phyloP scores from a whole-genome alignment of 805 yeast genomes.

The Yarrowia sp. region DNA sequence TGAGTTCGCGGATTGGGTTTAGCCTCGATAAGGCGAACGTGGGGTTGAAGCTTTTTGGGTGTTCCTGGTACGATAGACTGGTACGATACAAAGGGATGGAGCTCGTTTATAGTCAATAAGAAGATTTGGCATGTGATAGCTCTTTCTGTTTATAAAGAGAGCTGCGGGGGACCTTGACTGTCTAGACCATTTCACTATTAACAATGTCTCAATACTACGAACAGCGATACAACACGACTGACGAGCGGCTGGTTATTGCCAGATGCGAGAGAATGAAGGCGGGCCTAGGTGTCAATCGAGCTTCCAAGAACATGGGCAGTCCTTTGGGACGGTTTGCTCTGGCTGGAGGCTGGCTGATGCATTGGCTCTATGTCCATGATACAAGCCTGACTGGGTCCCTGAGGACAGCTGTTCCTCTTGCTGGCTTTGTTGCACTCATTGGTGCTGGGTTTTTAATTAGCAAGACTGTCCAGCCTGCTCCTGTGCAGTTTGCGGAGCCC shows the following conservation, averaged over 20 bases:
- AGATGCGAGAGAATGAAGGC: slow-evolving; percentile 10
- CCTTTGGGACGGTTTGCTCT: slow-evolving; percentile 5
- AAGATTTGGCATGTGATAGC: slow-evolving; percentile 2
- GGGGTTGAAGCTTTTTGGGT: slow-evolving; percentile 2
- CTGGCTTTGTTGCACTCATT: background rate
- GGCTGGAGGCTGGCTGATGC: slow-evolving; percentile 11
- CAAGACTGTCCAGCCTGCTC: background rate
- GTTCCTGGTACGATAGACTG: background rate
- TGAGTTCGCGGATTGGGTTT: background rate
- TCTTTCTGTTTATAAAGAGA: background rate
- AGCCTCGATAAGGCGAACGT: background rate
- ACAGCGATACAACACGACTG: slow-evolving; percentile 3
- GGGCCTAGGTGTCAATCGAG: slow-evolving; percentile 16
- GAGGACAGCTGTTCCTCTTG: background rate
- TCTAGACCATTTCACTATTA: background rate
- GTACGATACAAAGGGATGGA: background rate
- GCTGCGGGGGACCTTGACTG: background rate
- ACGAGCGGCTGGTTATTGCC: background rate
- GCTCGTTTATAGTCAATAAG: no score
- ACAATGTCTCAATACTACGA: background rate
- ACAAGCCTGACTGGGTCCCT: background rate
- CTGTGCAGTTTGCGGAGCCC: slow-evolving; percentile 8
- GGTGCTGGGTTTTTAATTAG: background rate
- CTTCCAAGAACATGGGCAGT: slow-evolving; percentile 14
- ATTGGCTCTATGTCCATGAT: slow-evolving; percentile 11